Conservation (phyloP, 2,329 filamentous ascomycete species). For the Myriosclerotinia curreyana region DNA sequence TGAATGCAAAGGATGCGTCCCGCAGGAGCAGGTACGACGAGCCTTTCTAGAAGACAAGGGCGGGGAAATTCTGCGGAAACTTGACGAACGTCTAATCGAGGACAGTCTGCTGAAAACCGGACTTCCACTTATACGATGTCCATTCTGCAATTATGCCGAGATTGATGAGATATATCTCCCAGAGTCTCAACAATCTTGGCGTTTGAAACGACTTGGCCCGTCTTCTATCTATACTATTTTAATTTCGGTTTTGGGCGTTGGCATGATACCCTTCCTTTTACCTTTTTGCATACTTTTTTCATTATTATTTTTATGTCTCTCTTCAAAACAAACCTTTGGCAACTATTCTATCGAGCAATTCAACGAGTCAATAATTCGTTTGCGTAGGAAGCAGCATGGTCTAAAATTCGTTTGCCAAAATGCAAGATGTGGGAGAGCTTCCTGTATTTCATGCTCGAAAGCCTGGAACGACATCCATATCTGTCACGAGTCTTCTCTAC, state of each 20-base stretch:
- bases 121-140: slow-evolving; percentile 76
- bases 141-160: slow-evolving; percentile 90
- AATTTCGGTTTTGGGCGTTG: slow-evolving; percentile 52
- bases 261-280: slow-evolving; percentile 56
- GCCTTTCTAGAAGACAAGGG: slow-evolving; percentile 69
- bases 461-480: slow-evolving; percentile 85
- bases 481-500: slow-evolving; percentile 79
- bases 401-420: slow-evolving; percentile 75
- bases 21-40: slow-evolving; percentile 64
- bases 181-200: slow-evolving; percentile 52
- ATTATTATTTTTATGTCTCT: slow-evolving; percentile 46
- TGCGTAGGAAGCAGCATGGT: slow-evolving; percentile 68
- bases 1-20: slow-evolving; percentile 73
- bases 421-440: slow-evolving; percentile 63
- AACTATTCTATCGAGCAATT: slow-evolving; percentile 49
- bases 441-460: slow-evolving; percentile 79
- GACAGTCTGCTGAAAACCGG: slow-evolving; percentile 71
- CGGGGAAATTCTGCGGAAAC: slow-evolving; percentile 66
- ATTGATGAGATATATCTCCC: slow-evolving; percentile 73
- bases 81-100: slow-evolving; percentile 76
- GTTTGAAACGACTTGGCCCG: slow-evolving; percentile 51
- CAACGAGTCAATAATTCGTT: slow-evolving; percentile 59
- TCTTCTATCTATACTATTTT: slow-evolving; percentile 38
- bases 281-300: slow-evolving; percentile 50
- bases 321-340: slow-evolving; percentile 45